phyloP scores from a whole-genome alignment of 805 yeast species.

The Ogataea siamensis region DNA sequence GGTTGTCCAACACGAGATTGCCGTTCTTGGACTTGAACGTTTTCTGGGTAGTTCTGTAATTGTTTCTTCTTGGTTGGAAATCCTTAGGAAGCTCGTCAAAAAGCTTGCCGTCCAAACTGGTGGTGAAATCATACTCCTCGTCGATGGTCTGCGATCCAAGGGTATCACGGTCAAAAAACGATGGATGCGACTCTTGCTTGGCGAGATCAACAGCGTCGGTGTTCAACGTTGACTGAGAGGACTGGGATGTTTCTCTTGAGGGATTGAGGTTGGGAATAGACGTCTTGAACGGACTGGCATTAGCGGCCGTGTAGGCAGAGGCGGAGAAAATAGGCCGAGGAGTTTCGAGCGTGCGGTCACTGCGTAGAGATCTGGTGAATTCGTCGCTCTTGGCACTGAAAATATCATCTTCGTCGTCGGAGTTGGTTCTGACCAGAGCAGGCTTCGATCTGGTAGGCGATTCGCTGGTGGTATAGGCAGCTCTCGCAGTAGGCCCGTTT shows the following conservation, averaged over 20 bases:
- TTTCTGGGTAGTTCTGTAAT: conserved; percentile 42
- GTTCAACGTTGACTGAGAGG: conserved; percentile 22
- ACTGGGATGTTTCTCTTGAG: conserved; percentile 25
- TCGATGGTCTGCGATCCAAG: conserved; percentile 18
- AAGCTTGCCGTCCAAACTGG: conserved; percentile 33
- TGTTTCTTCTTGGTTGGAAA: conserved; percentile 39
- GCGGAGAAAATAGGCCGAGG: conserved; percentile 68
- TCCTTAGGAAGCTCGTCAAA: conserved; percentile 32
- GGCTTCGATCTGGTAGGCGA: conserved; percentile 64
- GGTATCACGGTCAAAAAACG: conserved; percentile 21
- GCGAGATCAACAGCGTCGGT: conserved; percentile 5
- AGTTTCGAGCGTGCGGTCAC: conserved; percentile 47
- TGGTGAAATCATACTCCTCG: conserved; percentile 22
- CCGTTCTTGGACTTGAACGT: conserved; percentile 76
- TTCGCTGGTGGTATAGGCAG: conserved; percentile 64
- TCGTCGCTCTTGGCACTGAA: conserved; percentile 22
- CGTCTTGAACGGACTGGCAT: conserved; percentile 30
- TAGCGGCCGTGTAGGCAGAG: conserved; percentile 60
- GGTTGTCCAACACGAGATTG: conserved; percentile 86
- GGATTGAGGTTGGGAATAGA: conserved; percentile 26
- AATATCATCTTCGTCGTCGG: conserved; percentile 32
- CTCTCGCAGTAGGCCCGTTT: conserved; percentile 56
- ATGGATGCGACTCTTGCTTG: conserved; percentile 18
- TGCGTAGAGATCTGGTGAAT: conserved; percentile 37
- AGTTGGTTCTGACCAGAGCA: conserved; percentile 46